These are phyloP conservation scores for Xerocomus spinulosus DNA, from an alignment of 768 basidiomycete species.

Conservation along the genomic window DNA sequence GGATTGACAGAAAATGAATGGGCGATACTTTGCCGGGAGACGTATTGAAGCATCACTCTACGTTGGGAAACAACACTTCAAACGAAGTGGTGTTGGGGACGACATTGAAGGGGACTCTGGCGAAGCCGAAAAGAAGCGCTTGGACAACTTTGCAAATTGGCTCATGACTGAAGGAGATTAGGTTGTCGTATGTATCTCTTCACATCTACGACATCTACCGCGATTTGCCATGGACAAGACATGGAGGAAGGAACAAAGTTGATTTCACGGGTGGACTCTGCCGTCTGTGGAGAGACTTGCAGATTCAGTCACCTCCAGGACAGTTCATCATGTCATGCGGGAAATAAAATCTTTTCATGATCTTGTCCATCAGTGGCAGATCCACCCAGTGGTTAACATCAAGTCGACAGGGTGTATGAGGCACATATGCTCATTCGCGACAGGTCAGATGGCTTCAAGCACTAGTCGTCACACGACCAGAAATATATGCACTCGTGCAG, in stretches of 20 bases:
- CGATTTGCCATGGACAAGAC: neutral
- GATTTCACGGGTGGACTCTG: too few relatives aligned
- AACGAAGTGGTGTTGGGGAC: conserved; percentile 66
- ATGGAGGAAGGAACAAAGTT: too few relatives aligned
- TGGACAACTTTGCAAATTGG: conserved; percentile 89
- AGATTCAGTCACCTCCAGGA: too few relatives aligned
- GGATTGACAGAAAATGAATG: conserved; percentile 79
- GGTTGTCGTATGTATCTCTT: conserved; percentile 4
- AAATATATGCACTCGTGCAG: too few relatives aligned
- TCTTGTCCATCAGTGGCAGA: too few relatives aligned
- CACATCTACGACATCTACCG: neutral
- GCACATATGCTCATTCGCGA: too few relatives aligned
- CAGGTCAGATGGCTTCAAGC: too few relatives aligned
- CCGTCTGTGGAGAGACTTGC: too few relatives aligned
- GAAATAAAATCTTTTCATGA: too few relatives aligned
- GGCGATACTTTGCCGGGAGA: conserved; percentile 84
- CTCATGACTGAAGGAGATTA: conserved; percentile 76
- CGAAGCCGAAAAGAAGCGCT: conserved; percentile 74
- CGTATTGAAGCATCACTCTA: conserved; percentile 79
- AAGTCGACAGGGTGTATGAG: too few relatives aligned
- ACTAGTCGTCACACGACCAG: neutral
- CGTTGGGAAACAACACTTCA: conserved; percentile 77
- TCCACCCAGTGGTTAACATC: too few relatives aligned
- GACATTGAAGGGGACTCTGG: conserved; percentile 59
- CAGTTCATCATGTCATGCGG: too few relatives aligned